Conservation (phyloP, 2,329 filamentous ascomycete species). For the Laburnicola sp. region DNA sequence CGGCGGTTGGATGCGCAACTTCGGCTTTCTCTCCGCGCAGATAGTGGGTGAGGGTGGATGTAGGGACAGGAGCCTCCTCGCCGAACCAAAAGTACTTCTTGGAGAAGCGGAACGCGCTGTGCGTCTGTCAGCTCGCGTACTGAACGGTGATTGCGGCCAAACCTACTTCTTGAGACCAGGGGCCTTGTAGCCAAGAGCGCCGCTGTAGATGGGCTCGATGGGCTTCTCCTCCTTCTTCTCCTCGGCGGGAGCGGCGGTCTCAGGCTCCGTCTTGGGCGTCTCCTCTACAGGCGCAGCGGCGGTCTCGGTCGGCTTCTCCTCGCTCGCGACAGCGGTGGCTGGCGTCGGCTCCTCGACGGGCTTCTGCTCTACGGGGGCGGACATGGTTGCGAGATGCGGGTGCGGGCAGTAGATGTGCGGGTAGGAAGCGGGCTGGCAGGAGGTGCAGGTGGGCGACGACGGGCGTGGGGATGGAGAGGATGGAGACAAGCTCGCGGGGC, state of each 20-base stretch:
- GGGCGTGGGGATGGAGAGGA: no score
- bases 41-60: slow-evolving; percentile 74
- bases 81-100: slow-evolving; percentile 82
- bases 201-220: slow-evolving; percentile 75
- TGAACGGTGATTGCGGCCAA: slow-evolving; percentile 2
- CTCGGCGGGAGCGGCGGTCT: slow-evolving; percentile 31
- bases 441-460: slow-evolving; percentile 7
- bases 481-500: slow-evolving; percentile 27
- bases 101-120: slow-evolving; percentile 81
- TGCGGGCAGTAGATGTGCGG: slow-evolving; percentile 11
- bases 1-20: slow-evolving; percentile 74
- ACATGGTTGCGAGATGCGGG: slow-evolving; percentile 58
- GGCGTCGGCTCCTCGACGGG: slow-evolving; percentile 50
- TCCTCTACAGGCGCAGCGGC: slow-evolving; percentile 47
- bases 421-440: slow-evolving; percentile 7
- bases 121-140: slow-evolving; percentile 14
- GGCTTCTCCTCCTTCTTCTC: slow-evolving; percentile 53
- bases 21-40: slow-evolving; percentile 86
- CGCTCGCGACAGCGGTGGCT: slow-evolving; percentile 47
- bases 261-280: slow-evolving; percentile 40
- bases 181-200: slow-evolving; percentile 85
- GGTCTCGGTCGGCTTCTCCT: slow-evolving; percentile 43
- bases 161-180: slow-evolving; percentile 87
- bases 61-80: slow-evolving; percentile 66
- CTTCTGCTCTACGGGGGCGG: slow-evolving; percentile 72